Evolutionary conservation across 192 early-diverging fungal genomes (phyloP).

Genomic region (Backusella westeae): DNA sequence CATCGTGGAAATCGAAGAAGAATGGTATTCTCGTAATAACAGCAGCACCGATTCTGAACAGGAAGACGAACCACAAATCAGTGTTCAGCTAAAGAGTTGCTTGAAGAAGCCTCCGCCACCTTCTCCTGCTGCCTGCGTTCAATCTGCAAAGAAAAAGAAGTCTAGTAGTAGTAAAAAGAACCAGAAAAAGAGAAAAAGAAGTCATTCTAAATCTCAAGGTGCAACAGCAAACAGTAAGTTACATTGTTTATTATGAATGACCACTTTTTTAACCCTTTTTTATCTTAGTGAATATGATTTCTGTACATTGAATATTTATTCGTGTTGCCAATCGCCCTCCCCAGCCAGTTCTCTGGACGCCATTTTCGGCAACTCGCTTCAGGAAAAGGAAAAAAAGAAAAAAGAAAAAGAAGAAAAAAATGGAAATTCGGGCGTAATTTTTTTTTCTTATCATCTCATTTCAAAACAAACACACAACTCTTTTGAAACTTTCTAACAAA

Average conservation of each 20-base stretch:
- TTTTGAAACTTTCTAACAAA: not conserved
- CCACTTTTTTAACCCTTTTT: not conserved
- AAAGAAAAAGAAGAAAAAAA: constrained; percentile 16
- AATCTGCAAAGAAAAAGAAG: not conserved
- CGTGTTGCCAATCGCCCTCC: constrained; percentile 1
- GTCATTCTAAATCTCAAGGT: not conserved
- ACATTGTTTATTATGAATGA: not conserved
- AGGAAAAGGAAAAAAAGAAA: constrained; percentile 11
- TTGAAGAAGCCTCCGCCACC: constrained; percentile 19
- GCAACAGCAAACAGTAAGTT: constrained; percentile 1
- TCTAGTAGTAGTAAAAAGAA: constrained; percentile 2
- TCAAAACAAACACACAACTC: not conserved
- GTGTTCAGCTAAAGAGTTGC: constrained; percentile 19
- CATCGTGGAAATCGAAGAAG: constrained; percentile 28
- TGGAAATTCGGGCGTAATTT: not conserved
- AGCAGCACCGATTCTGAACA: not conserved
- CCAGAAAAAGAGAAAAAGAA: constrained; percentile 20
- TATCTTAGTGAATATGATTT: not conserved
- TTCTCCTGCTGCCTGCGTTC: not conserved
- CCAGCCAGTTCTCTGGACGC: not conserved
- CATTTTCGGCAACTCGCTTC: constrained; percentile 16
- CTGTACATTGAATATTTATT: constrained; percentile 3
- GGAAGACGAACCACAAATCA: not conserved
- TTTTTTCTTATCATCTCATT: not conserved
- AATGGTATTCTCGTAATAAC: not conserved